phyloP scores from a whole-genome alignment of 306 rosid species.

The Senna siamea region DNA sequence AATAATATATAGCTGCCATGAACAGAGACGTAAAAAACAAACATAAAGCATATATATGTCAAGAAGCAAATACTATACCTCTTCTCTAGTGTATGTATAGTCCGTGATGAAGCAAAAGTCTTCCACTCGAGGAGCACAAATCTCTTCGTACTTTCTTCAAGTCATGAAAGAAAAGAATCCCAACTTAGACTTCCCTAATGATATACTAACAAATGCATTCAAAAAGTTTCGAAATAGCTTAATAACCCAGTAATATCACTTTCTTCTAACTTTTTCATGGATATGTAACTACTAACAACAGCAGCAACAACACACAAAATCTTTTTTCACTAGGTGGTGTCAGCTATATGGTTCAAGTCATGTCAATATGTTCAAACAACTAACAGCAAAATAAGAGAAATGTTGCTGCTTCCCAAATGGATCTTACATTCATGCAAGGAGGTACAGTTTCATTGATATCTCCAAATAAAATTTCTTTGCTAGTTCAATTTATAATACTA shows the following conservation, averaged over 20 bases:
- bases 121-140: conserved; percentile 75
- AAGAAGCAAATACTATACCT: conserved; percentile 58
- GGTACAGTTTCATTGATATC: neutral
- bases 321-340: no score
- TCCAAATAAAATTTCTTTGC: no score
- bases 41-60: neutral
- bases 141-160: conserved; percentile 88
- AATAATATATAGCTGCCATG: conserved; percentile 12
- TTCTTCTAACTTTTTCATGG: neutral
- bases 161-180: conserved; percentile 40
- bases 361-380: no score
- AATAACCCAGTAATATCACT: neutral
- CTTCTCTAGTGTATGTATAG: conserved; percentile 70
- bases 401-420: neutral
- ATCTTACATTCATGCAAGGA: neutral
- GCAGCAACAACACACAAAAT: no score
- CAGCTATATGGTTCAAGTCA: no score
- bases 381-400: neutral
- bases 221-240: conserved; percentile 2
- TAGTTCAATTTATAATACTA: neutral
- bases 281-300: neutral
- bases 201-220: conserved; percentile 14
- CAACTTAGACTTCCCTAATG: conserved; percentile 22
- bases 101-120: conserved; percentile 91
- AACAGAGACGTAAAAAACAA: neutral